Evolutionary conservation across 208 protist genomes (phyloP).

Genomic region (Strigomonas culicis): DNA sequence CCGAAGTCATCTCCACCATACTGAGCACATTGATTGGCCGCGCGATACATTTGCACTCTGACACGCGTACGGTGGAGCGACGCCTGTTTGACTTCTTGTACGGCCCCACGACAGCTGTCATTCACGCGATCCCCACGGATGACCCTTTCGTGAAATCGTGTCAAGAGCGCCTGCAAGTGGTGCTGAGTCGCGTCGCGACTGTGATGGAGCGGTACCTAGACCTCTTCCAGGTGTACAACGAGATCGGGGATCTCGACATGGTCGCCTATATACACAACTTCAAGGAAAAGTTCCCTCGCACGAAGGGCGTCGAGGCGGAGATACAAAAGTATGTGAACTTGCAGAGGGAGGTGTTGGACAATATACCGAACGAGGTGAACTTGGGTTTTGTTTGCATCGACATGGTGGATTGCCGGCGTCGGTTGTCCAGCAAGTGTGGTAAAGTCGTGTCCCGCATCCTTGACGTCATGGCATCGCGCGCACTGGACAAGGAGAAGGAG

Average conservation of each 20-base stretch:
- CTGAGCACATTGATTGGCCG: constrained; percentile 73
- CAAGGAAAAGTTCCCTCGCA: constrained; percentile 57
- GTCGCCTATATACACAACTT: constrained; percentile 68
- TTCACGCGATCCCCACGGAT: constrained; percentile 41
- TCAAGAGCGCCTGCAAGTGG: constrained; percentile 41
- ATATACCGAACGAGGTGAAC: constrained; percentile 59
- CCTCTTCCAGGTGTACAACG: constrained; percentile 63
- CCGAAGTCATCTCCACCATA: constrained; percentile 53
- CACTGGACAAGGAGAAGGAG: constrained; percentile 61
- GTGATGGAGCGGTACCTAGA: constrained; percentile 71
- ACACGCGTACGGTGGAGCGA: constrained; percentile 89
- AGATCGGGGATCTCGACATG: constrained; percentile 77
- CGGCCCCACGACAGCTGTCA: constrained; percentile 69
- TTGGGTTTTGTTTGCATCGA: constrained; percentile 81
- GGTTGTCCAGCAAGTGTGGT: constrained; percentile 74
- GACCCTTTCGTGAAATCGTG: constrained; percentile 57
- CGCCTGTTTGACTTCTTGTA: constrained; percentile 90
- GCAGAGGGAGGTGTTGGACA: constrained; percentile 52
- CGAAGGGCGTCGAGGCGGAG: constrained; percentile 70
- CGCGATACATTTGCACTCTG: constrained; percentile 62
- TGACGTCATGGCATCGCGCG: constrained; percentile 70
- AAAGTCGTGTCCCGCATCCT: constrained; percentile 55
- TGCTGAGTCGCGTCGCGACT: constrained; percentile 39
- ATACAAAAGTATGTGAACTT: constrained; percentile 61
- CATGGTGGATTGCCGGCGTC: constrained; percentile 67